Evolutionary conservation across 192 early-diverging fungal genomes (phyloP).

Genomic region (Mortierella hygrophila): DNA sequence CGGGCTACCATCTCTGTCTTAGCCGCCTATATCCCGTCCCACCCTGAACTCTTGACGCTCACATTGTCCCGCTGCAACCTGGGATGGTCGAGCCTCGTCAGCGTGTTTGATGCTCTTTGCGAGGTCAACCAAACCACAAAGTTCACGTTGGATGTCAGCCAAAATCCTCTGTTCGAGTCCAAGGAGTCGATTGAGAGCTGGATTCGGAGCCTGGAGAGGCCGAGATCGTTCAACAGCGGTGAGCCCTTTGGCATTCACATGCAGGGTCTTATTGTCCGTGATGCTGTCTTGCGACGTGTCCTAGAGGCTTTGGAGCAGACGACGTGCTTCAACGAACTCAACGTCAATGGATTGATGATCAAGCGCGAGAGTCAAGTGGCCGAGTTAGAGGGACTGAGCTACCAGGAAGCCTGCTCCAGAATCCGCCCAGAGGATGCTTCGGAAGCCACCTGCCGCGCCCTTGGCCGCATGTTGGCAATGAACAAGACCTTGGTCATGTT

Average conservation of each 20-base stretch:
- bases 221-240: neutral
- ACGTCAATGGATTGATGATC: conserved; percentile 37
- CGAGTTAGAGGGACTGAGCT: conserved; percentile 26
- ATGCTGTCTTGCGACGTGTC: conserved; percentile 12
- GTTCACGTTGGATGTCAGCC: conserved; percentile 49
- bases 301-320: conserved; percentile 31
- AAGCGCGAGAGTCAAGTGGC: conserved; percentile 36
- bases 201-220: conserved; percentile 12
- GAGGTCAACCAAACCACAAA: conserved; percentile 34
- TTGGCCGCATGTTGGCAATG: conserved; percentile 28
- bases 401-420: conserved; percentile 1
- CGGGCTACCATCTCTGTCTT: conserved; percentile 19
- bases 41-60: conserved; percentile 19
- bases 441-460: conserved; percentile 31
- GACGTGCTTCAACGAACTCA: conserved; percentile 45
- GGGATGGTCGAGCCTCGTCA: conserved; percentile 19
- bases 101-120: conserved; percentile 35
- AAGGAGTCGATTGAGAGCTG: conserved; percentile 29
- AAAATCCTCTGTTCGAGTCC: conserved; percentile 42
- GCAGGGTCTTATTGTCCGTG: conserved; percentile 34
- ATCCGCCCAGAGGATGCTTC: conserved; percentile 42
- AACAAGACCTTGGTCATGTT: conserved; percentile 46
- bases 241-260: conserved; percentile 45
- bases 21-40: neutral
- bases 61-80: conserved; percentile 20